Evolutionary conservation across 129 eudicot species (phyloP), one percentile per base, ranked within the genome.

Genomic region (Sambucus nigra): DNA sequence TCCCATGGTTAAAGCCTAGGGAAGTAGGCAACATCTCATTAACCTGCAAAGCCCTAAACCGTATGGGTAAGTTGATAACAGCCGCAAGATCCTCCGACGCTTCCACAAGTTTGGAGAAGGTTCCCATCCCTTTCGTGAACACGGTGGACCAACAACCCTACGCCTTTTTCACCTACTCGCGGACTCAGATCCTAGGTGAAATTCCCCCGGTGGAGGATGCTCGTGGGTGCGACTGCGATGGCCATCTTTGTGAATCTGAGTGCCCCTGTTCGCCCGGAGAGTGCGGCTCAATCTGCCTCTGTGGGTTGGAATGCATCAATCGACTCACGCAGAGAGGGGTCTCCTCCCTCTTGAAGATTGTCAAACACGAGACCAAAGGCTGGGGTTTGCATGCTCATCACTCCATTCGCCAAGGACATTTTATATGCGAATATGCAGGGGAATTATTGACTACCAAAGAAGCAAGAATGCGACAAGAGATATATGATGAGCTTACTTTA

Each of bases 381-480:
- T 92, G 99, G 99, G 80, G 94, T 2, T 76, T 92, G 73, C 61
- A 29, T 65, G 86, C 94, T 31, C 87, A 51, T 55, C 67, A 80
- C 66, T 56, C 68, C 16, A 75, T 92, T 41, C 21, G 26, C 5
- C 7, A 38, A 3, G 96, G 99, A 11, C 60, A 64, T 2, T 92
- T 82, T 53, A 67, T 86, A 8, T 86, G 99, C 52, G 99, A 92
- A 65, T 92, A 92, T 79, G 88, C 99, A 35, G 99, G 99, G n/a
- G 91, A 92, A 69, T 72, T 92, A 21, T 67, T 86, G 77, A 82
- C 89, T 1, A 86, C 96, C 7, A 59, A 77, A 65, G 96, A 86
- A 72, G 82, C 94, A 70, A 82, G 84, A 73, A 55, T 13, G 25
- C 77, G 99, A 42, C 99, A 82, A 69, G 63, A 55, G 58, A 25